Conservation (phyloP, 805 yeast species). For the Yarrowia keelungensis region DNA sequence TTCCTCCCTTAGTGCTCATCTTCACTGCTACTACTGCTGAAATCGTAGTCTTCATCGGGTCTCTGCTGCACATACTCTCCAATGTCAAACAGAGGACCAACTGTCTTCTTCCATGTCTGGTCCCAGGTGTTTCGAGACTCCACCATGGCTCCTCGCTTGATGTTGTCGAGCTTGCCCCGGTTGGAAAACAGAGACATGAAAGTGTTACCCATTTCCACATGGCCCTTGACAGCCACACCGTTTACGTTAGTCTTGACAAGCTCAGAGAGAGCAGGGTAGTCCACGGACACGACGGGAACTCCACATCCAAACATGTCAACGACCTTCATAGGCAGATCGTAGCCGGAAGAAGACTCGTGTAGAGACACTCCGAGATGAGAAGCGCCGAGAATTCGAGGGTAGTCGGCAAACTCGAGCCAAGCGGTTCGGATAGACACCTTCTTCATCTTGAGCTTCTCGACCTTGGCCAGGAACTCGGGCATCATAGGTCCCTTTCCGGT, state of each 20-base stretch:
- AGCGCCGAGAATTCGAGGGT: constrained; percentile 73
- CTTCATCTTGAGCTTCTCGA: constrained; percentile 54
- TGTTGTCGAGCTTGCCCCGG: constrained; percentile 47
- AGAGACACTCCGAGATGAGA: constrained; percentile 91
- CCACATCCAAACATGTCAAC: constrained; percentile 97
- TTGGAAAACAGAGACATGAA: constrained; percentile 51
- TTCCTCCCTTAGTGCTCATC: constrained; percentile 10
- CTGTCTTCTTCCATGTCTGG: constrained; percentile 67
- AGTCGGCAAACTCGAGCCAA: constrained; percentile 82
- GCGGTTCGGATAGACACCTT: constrained; percentile 65
- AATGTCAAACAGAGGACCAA: constrained; percentile 55
- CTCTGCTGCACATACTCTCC: constrained; percentile 45
- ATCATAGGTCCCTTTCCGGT: constrained; percentile 96
- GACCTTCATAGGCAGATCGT: constrained; percentile 96
- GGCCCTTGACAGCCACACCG: constrained; percentile 65
- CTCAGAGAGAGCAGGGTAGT: constrained; percentile 79
- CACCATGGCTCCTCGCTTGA: constrained; percentile 72
- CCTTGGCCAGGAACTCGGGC: constrained; percentile 57
- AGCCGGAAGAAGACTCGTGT: constrained; percentile 90
- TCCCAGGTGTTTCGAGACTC: constrained; percentile 80
- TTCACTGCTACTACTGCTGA: constrained; percentile 39
- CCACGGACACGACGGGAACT: constrained; percentile 82
- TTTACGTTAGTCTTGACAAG: constrained; percentile 71
- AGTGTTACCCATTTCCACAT: constrained; percentile 55
- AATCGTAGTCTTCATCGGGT: constrained; percentile 36